phyloP scores from a whole-genome alignment of 164 flowering plant genomes.

The Umbilicus rupestris region DNA sequence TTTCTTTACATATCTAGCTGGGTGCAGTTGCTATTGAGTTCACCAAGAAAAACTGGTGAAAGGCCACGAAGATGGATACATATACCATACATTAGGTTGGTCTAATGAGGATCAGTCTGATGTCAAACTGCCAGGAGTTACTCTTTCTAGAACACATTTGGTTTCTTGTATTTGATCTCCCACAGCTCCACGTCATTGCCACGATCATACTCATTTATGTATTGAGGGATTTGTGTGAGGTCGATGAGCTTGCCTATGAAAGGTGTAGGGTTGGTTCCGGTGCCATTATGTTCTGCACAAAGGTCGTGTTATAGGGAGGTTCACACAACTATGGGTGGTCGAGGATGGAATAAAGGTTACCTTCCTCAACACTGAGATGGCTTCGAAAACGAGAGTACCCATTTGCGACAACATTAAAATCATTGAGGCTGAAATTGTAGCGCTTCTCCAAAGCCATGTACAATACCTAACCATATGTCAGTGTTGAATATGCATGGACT shows the following conservation, averaged over 20 bases:
- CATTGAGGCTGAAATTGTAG: slow-evolving; percentile 78
- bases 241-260: slow-evolving; percentile 48
- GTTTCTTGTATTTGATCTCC: slow-evolving; percentile 42
- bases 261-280: slow-evolving; percentile 13
- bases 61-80: background rate
- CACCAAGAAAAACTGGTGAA: background rate
- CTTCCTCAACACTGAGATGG: slow-evolving; percentile 36
- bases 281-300: slow-evolving; percentile 30
- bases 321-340: background rate
- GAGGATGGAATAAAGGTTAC: slow-evolving; percentile 18
- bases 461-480: slow-evolving; percentile 38
- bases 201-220: slow-evolving; percentile 52
- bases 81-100: background rate
- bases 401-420: slow-evolving; percentile 77
- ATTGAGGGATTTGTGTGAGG: slow-evolving; percentile 54
- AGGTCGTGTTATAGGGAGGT: background rate
- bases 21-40: background rate
- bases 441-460: slow-evolving; percentile 86
- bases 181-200: slow-evolving; percentile 78
- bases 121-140: background rate
- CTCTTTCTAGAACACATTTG: background rate
- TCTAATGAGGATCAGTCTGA: background rate
- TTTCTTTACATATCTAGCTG: background rate
- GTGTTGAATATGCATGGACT: background rate
- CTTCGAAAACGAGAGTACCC: slow-evolving; percentile 68